Evolutionary conservation across 1,139 yeast species (phyloP).

Genomic region (Meyerozyma smithsonii): DNA sequence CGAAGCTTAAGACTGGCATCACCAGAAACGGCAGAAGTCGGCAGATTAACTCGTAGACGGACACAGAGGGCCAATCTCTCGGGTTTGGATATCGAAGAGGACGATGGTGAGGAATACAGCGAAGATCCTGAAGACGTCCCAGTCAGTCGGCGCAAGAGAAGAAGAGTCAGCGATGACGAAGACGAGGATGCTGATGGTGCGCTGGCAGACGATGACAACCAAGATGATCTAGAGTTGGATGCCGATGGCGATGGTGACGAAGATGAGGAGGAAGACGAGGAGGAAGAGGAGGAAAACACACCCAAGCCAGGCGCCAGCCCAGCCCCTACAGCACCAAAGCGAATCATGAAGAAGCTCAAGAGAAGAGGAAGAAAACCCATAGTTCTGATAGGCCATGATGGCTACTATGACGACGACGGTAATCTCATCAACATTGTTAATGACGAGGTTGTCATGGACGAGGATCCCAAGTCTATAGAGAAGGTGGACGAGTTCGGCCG

Average conservation of each 20-base stretch:
- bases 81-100: constrained; percentile 25
- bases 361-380: constrained; percentile 45
- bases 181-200: constrained; percentile 3
- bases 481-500: constrained; percentile 70
- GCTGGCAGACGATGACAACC: constrained; percentile 1
- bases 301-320: constrained; percentile 1
- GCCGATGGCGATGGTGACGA: constrained; percentile 5
- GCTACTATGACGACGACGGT: constrained; percentile 46
- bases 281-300: constrained; percentile 6
- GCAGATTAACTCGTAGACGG: constrained; percentile 14
- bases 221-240: constrained; percentile 2
- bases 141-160: background rate
- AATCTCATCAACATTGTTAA: constrained; percentile 52
- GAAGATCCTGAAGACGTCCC: constrained; percentile 6
- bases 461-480: constrained; percentile 73
- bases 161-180: background rate
- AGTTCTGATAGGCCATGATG: constrained; percentile 32
- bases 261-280: constrained; percentile 5
- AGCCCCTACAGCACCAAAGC: background rate
- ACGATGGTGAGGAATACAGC: constrained; percentile 11
- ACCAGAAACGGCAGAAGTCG: constrained; percentile 12
- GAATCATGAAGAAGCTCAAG: constrained; percentile 20
- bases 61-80: constrained; percentile 20
- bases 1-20: constrained; percentile 9
- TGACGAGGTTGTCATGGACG: constrained; percentile 80